These are phyloP conservation scores for Odontarrhena argentea DNA, from an alignment of 345 rosid species.

Conservation along the genomic window DNA sequence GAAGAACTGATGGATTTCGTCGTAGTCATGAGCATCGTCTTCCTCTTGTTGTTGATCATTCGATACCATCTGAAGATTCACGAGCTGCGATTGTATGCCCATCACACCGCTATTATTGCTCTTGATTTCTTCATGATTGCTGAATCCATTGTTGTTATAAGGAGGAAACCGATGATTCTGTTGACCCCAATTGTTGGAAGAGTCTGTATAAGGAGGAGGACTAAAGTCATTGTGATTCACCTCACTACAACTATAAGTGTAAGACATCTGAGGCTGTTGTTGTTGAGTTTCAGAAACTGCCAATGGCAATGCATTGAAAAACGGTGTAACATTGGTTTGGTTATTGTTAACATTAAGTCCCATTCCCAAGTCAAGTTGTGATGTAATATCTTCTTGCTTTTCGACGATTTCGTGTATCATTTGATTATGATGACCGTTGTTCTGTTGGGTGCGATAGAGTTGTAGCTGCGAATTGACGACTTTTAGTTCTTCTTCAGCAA, in stretches of 20 bases:
- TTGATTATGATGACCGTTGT: conserved; percentile 23
- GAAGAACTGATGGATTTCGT: conserved; percentile 76
- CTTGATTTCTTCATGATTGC: conserved; percentile 41
- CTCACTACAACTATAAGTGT: conserved; percentile 44
- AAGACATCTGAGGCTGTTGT: conserved; percentile 51
- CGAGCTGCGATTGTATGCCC: conserved; percentile 55
- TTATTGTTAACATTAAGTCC: conserved; percentile 53
- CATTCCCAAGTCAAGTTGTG: conserved; percentile 80
- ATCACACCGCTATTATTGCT: conserved; percentile 35
- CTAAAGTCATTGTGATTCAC: conserved; percentile 33
- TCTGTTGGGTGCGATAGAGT: conserved; percentile 53
- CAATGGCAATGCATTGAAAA: conserved; percentile 32
- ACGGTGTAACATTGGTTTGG: not conserved
- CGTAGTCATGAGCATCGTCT: conserved; percentile 54
- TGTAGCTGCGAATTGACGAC: conserved; percentile 61
- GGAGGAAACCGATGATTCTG: conserved; percentile 35
- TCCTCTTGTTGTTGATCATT: conserved; percentile 48
- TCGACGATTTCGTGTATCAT: conserved; percentile 38
- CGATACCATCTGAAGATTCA: conserved; percentile 45
- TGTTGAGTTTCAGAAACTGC: conserved; percentile 37
- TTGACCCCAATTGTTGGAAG: conserved; percentile 37
- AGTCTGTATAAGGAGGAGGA: conserved; percentile 42
- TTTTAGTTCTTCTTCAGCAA: conserved; percentile 64
- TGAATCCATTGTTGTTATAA: conserved; percentile 43
- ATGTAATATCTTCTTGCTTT: conserved; percentile 49